These are phyloP conservation scores for Sarocladium strictum DNA, from an alignment of 2,329 filamentous ascomycete genomes.

Conservation along the genomic window DNA sequence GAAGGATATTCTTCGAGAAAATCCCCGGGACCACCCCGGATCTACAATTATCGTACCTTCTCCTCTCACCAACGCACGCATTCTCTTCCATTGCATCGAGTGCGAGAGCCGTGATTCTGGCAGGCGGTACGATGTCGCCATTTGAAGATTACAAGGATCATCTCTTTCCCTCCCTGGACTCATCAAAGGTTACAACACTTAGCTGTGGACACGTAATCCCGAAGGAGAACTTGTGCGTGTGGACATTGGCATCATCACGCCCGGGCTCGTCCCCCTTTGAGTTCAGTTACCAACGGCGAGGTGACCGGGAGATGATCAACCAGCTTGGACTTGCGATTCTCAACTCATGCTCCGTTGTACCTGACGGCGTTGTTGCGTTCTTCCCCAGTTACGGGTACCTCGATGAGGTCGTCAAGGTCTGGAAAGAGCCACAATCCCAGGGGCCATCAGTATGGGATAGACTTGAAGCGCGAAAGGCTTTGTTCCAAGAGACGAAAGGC, in stretches of 20 bases:
- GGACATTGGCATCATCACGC: slow-evolving; percentile 51
- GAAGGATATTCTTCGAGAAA: slow-evolving; percentile 59
- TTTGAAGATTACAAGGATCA: slow-evolving; percentile 86
- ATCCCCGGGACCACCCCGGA: slow-evolving; percentile 29
- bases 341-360: slow-evolving; percentile 66
- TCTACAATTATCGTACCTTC: slow-evolving; percentile 71
- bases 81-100: slow-evolving; percentile 83
- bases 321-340: slow-evolving; percentile 71
- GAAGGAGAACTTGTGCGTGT: slow-evolving; percentile 70
- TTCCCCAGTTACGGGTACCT: slow-evolving; percentile 95
- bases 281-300: slow-evolving; percentile 78
- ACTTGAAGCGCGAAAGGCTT: slow-evolving; percentile 51
- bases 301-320: slow-evolving; percentile 60
- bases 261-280: slow-evolving; percentile 56
- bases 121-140: slow-evolving; percentile 95
- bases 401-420: slow-evolving; percentile 60
- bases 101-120: slow-evolving; percentile 81
- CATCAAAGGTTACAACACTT: slow-evolving; percentile 64
- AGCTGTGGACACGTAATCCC: slow-evolving; percentile 96
- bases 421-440: slow-evolving; percentile 39
- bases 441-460: slow-evolving; percentile 50
- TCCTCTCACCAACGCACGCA: slow-evolving; percentile 85
- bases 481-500: slow-evolving; percentile 54
- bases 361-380: slow-evolving; percentile 88
- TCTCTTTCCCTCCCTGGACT: slow-evolving; percentile 69